Conservation (phyloP, 306 rosid species). For the Delonix regia region DNA sequence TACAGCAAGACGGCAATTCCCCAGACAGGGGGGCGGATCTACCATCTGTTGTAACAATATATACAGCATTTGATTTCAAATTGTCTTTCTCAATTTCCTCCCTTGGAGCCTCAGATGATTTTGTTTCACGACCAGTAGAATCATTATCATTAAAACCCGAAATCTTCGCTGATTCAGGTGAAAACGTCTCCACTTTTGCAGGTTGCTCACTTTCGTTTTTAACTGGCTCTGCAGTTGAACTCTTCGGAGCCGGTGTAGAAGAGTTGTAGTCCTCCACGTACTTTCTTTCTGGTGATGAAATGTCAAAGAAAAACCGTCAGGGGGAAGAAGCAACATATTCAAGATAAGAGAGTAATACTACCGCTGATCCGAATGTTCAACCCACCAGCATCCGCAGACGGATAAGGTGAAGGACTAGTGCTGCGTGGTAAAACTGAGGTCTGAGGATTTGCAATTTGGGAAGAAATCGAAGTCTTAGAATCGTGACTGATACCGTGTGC, state of each 20-base stretch:
- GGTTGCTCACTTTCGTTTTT: conserved; percentile 38
- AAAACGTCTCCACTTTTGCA: conserved; percentile 36
- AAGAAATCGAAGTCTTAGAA: not conserved
- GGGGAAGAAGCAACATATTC: not conserved
- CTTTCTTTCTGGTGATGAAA: conserved; percentile 42
- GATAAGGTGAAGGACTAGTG: not conserved
- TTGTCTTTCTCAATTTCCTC: conserved; percentile 35
- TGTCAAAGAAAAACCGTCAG: not conserved
- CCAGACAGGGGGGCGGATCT: conserved; percentile 3
- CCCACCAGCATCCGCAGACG: conserved; percentile 39
- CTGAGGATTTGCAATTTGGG: not conserved
- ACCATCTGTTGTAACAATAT: conserved; percentile 11
- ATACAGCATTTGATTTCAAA: conserved; percentile 21
- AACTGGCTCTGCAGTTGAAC: conserved; percentile 35
- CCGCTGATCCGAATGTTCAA: conserved; percentile 23
- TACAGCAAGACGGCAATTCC: conserved; percentile 22
- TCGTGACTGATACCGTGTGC: not conserved
- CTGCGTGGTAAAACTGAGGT: not conserved
- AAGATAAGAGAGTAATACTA: not conserved
- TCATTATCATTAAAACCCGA: conserved; percentile 25
- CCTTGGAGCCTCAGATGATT: conserved; percentile 25
- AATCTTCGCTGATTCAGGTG: conserved; percentile 11
- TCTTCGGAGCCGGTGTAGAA: conserved; percentile 24
- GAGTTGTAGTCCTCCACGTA: conserved; percentile 35
- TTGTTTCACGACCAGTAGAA: conserved; percentile 20